Evolutionary conservation across 352 stramenopile genomes (phyloP), one percentile per base, ranked within the genome.

Genomic region (Thalassiosira sp.): DNA sequence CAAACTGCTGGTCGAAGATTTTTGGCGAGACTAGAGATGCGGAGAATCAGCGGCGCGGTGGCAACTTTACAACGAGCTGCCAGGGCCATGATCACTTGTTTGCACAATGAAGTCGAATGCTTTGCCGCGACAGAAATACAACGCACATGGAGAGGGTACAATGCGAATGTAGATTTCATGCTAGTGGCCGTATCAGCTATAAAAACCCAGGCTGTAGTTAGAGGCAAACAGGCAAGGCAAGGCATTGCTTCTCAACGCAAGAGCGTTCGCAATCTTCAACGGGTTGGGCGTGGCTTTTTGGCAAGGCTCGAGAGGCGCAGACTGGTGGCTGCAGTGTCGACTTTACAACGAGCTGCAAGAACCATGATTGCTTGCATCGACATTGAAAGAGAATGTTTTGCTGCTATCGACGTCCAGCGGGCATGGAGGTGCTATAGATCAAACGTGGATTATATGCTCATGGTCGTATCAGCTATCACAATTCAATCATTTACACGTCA

Each of bases 121-220:
- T 58, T 54, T 20, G 79, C 86, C 18, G 70, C 85, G 3, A 56
- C 62, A 40, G 79, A 91, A 73, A 89, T 91, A 58, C 84, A 90
- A 60, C 52, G 82, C 52, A 54, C 83, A 8, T 93, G 80, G 79
- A 69, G 84, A 61, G 88, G 82, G 7, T 84, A 81, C 56, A 27
- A 27, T 43, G 53, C 43, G 28, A 76, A 82, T 48, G 61, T 67
- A 15, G 58, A 83, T 28, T 91, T 79, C 48, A 71, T 69, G 22
- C 46, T 48, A 22, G 51, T 57, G 0, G 16, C 89, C 11, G 11
- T 82, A n/a, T 61, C 72, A 35, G 43, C 62, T 20, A 64, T 89
- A 5, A 80, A 71, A 48, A 80, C 89, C 20, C 88, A 93, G 58
- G 33, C 70, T 25, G 6, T 76, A 5, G 28, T 79, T 13, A 71